A percentile compares a stretch with the other conserved stretches of the same genome.
phyloP scores from a whole-genome alignment of 1,284 basidiomycete species.

The Schizopora paradoxa region DNA sequence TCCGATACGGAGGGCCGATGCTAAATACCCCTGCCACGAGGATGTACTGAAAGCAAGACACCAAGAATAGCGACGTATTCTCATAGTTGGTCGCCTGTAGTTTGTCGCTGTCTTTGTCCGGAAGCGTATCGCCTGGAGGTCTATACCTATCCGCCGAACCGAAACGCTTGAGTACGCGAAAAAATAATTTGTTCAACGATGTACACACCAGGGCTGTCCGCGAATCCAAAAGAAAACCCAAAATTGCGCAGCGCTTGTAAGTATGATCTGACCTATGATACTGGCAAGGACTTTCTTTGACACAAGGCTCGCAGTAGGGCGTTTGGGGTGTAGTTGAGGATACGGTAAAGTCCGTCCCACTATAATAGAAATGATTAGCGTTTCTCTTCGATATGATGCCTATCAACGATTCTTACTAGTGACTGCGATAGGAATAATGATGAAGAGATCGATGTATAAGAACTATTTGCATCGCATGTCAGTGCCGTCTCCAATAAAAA shows the following conservation, averaged over 20 bases:
- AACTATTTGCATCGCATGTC: too few species aligned
- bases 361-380: slow-evolving; percentile 28
- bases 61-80: slow-evolving; percentile 88
- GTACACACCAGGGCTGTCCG: slow-evolving; percentile 70
- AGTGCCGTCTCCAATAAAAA: slow-evolving; percentile 12
- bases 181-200: neutral
- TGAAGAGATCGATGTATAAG: slow-evolving; percentile 95
- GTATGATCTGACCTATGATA: slow-evolving; percentile 88
- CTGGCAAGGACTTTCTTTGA: slow-evolving; percentile 94
- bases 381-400: slow-evolving; percentile 1
- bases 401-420: slow-evolving; percentile 59
- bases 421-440: slow-evolving; percentile 95
- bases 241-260: slow-evolving; percentile 81
- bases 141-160: slow-evolving; percentile 52
- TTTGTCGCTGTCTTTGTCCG: slow-evolving; percentile 61
- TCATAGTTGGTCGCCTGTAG: slow-evolving; percentile 91
- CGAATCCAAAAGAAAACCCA: slow-evolving; percentile 91
- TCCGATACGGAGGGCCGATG: slow-evolving; percentile 95
- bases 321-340: slow-evolving; percentile 80
- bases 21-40: slow-evolving; percentile 95
- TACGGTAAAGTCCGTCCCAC: slow-evolving; percentile 95
- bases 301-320: slow-evolving; percentile 94
- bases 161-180: neutral
- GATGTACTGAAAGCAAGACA: slow-evolving; percentile 98
- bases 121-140: slow-evolving; percentile 48